Evolutionary conservation across 257 asterid genomes (phyloP), one percentile per base, ranked within the genome.

Genomic region (Pogostemon cablin): DNA sequence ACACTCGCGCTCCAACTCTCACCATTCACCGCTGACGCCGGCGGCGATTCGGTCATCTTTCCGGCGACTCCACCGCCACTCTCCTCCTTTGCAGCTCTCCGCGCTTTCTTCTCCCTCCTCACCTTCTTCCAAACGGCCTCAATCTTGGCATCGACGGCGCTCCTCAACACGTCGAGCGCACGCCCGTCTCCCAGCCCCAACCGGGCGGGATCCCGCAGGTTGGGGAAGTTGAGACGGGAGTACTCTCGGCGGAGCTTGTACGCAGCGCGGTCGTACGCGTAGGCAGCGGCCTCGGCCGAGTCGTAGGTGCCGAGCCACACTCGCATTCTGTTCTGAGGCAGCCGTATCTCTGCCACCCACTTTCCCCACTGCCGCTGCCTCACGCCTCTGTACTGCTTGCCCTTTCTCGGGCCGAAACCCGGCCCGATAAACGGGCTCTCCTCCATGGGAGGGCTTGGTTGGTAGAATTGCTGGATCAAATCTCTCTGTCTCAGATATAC

Each of bases 241-340:
- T 83, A 83, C 57, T 81, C 86, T 1, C 88, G 85, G 7, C 88
- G 76, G 10, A 83, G 79, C 79, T 83, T 83, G 67, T 76, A 80
- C 61, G 88, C 85, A 39, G 88, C 88, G 77, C 78, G 54, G 78
- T 83, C 88, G 77, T 81, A 83, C 53, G 85, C 88, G 74, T 83
- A 90, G 11, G 97, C 97, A 1, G 97, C 97, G 43, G 88, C 77
- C 12, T 90, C 97, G 34, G 97, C 88, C 35, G 87, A 72, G 41
- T 87, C 91, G 62, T 85, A 91, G 65, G 97, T 91, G 57, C 97
- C 88, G 34, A 83, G 79, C 88, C 88, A 83, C 41, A 83, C 75
- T 11, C 88, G 57, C 69, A 76, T 48, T 37, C 84, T 73, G 71
- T 81, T 80, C 80, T 81, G 85, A 17, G 88, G 84, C 47, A 83